Base-by-base conservation (phyloP, 1,284 basidiomycete species). In the Flammula alnicola region DNA sequence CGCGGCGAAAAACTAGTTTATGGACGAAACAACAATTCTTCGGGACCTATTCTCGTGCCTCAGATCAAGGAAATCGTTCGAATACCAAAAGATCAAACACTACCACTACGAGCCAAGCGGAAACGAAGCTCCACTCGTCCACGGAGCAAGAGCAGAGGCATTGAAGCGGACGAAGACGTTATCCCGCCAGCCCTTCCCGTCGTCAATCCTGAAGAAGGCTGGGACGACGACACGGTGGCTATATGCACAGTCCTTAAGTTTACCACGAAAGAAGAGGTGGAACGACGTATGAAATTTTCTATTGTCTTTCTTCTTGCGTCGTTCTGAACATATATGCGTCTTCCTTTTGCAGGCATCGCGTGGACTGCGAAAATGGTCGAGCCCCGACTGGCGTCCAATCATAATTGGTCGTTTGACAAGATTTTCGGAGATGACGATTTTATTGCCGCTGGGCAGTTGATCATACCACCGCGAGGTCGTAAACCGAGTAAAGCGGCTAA, bases 401-500 rank as follows among this genome's bases (percentile, higher is more conserved):
- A 79, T 36, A 76, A 80, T 17, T 99, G 95, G 81, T 75, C 74
- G 22, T 99, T 95, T 66, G 88, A 97, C 65, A 97, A 96, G 70
- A 81, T 96, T n/a, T 97, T 97, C 66, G 86, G 87, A n/a, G 94
- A 98, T 57, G 88, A 84, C 40, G 86, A 92, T 40, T 95, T 93
- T 64, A 86, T 97, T 60, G 95, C 95, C 0, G 88, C 93, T 12
- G 97, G 97, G 0, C 82, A 94, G 47, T 76, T 98, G 27, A 76
- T 84, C 41, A 88, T 99, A 31, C 92, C 93, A 3, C 81, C 88
- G 0, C 77, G 81, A 1, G 81, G 82, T 17, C 76, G 81, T 55
- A 99, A 99, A 70, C 91, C 93, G 1, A 84, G 80, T 44, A 99
- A 98, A 69, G 80, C 83, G 35, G 86, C 93, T 5, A 94, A 91